Conservation (phyloP, 768 basidiomycete species). For the Lanmaoa pseudosensibilis region DNA sequence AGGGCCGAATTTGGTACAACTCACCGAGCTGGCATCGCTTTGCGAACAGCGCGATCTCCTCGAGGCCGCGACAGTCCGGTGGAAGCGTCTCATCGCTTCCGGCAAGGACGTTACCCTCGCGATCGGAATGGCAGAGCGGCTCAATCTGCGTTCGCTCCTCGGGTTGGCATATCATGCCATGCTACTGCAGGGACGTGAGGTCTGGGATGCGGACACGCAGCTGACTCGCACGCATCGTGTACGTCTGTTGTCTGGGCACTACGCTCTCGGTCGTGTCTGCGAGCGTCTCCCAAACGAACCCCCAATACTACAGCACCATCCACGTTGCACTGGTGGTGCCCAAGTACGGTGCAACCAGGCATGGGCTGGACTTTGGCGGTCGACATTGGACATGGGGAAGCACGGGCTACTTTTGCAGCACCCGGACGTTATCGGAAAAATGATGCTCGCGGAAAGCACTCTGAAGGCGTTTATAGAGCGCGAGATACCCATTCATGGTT, state of each 20-base stretch:
- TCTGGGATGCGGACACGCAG: conserved; percentile 48
- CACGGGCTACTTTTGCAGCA: conserved; percentile 42
- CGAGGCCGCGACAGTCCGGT: conserved; percentile 41
- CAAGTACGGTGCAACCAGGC: conserved; percentile 45
- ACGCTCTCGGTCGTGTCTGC: conserved; percentile 46
- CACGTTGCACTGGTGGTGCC: conserved; percentile 39
- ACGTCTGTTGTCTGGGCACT: conserved; percentile 53
- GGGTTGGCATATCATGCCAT: conserved; percentile 53
- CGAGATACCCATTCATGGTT: conserved; percentile 40
- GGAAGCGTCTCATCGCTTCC: conserved; percentile 49
- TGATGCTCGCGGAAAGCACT: conserved; percentile 49
- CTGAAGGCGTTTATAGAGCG: conserved; percentile 47
- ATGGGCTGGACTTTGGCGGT: conserved; percentile 48
- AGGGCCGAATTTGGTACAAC: conserved; percentile 42
- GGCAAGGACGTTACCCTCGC: conserved; percentile 47
- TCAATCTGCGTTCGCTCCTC: conserved; percentile 45
- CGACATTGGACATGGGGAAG: conserved; percentile 39
- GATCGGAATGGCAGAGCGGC: conserved; percentile 47
- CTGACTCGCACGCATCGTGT: conserved; percentile 50
- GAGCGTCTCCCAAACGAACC: conserved; percentile 43
- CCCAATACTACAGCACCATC: conserved; percentile 43
- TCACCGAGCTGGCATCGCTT: conserved; percentile 53
- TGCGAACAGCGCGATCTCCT: conserved; percentile 48
- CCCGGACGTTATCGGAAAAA: conserved; percentile 45
- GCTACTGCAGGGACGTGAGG: conserved; percentile 49